A percentile compares a stretch with the other conserved stretches of the same genome.
Conservation (phyloP, 2,329 filamentous ascomycete species). For the Rhinocladiella similis region DNA sequence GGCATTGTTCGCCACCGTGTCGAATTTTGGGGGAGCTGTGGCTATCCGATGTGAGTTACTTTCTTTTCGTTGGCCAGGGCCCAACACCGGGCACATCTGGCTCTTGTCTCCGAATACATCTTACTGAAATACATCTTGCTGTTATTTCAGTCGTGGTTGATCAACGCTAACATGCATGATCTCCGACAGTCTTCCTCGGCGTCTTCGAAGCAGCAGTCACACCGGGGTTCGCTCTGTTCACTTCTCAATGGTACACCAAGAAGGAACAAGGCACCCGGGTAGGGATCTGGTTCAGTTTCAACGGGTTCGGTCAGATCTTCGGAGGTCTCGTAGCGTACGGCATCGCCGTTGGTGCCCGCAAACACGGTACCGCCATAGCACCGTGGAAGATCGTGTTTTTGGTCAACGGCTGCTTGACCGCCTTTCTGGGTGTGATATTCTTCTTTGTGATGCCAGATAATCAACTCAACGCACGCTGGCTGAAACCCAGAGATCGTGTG, state of each 20-base stretch:
- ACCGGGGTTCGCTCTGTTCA: conserved; percentile 68
- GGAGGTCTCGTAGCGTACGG: conserved; percentile 65
- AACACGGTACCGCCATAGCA: conserved; percentile 58
- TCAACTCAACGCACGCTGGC: conserved; percentile 60
- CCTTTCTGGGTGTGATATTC: conserved; percentile 50
- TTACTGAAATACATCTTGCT: background rate
- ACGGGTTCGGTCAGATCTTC: conserved; percentile 64
- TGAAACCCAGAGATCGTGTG: conserved; percentile 66
- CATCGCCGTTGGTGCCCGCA: conserved; percentile 57
- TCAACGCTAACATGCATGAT: background rate
- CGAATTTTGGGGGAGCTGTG: conserved; percentile 61
- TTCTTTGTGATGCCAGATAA: conserved; percentile 58
- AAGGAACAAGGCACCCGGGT: conserved; percentile 64
- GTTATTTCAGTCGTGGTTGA: background rate
- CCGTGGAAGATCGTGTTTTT: conserved; percentile 67
- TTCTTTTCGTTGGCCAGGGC: background rate
- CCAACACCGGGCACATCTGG: too few relatives aligned
- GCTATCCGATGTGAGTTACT: conserved; percentile 51
- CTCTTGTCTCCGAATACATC: too few relatives aligned
- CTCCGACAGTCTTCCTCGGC: conserved; percentile 41
- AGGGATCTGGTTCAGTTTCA: conserved; percentile 69
- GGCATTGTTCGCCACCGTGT: conserved; percentile 62
- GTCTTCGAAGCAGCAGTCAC: conserved; percentile 69
- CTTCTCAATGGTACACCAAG: conserved; percentile 72
- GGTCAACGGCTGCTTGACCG: conserved; percentile 54